Conservation (phyloP, 1,139 yeast species). For the Suhomyces bokatorum region DNA sequence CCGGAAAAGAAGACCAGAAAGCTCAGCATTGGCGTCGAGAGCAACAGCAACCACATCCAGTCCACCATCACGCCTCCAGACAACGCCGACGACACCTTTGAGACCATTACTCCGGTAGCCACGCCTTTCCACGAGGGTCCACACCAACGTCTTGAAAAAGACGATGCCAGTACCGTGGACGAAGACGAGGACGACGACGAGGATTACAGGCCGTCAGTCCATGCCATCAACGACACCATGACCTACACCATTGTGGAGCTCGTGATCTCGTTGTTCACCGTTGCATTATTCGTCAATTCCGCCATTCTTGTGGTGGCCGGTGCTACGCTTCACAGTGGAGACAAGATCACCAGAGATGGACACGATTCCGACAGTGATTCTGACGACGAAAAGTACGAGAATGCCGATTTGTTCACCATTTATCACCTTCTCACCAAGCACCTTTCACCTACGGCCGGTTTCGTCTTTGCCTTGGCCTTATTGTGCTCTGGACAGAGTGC, state of each 20-base stretch:
- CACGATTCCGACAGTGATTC: slow-evolving; percentile 11
- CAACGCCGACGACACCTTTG: slow-evolving; percentile 8
- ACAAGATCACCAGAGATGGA: slow-evolving; percentile 19
- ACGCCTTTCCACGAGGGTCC: slow-evolving; percentile 12
- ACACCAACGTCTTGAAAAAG: slow-evolving; percentile 15
- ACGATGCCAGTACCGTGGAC: slow-evolving; percentile 14
- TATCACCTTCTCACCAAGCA: slow-evolving; percentile 71
- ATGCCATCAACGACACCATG: slow-evolving; percentile 71
- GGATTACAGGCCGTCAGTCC: slow-evolving; percentile 62
- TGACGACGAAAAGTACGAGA: slow-evolving; percentile 40
- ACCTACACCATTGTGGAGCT: slow-evolving; percentile 74
- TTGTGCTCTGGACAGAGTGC: slow-evolving; percentile 97
- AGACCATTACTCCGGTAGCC: slow-evolving; percentile 14
- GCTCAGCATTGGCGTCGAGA: slow-evolving; percentile 3
- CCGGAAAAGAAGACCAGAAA: slow-evolving; percentile 18
- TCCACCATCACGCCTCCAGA: not conserved
- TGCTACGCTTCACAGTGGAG: slow-evolving; percentile 52
- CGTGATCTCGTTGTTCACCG: slow-evolving; percentile 69
- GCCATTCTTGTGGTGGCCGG: slow-evolving; percentile 87
- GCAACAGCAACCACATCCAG: slow-evolving; percentile 4
- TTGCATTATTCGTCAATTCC: slow-evolving; percentile 82
- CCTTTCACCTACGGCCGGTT: slow-evolving; percentile 88
- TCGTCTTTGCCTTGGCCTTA: slow-evolving; percentile 87
- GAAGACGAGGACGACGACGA: slow-evolving; percentile 24
- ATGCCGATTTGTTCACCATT: slow-evolving; percentile 84